Evolutionary conservation across 495 filamentous ascomycete genomes (phyloP).

Genomic region (Neurospora sp.): DNA sequence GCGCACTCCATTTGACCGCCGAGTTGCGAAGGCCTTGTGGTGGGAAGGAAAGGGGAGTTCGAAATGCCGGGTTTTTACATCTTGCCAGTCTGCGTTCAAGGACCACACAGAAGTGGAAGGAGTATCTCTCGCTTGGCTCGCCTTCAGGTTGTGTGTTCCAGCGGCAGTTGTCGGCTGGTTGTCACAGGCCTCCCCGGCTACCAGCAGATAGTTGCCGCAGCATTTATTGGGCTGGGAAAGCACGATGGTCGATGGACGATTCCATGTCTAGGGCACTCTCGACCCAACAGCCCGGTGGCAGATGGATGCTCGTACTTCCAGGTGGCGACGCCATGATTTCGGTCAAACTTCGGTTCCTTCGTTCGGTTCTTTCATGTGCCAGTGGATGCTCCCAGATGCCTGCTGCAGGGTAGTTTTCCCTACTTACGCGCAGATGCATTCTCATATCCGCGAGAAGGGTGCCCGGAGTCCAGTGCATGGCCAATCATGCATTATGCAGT

Average conservation of each 20-base stretch:
- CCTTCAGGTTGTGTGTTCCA: background rate
- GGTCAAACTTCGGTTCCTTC: background rate
- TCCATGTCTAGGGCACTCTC: background rate
- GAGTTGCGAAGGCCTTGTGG: background rate
- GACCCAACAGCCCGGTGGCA: background rate
- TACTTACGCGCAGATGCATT: background rate
- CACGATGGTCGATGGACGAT: background rate
- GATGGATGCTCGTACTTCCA: background rate
- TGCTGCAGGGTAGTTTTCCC: background rate
- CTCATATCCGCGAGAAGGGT: background rate
- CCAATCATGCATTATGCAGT: background rate
- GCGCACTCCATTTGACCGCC: background rate
- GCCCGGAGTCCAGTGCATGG: background rate
- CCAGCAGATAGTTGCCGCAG: background rate
- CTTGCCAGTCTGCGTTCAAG: background rate
- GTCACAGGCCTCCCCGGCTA: background rate
- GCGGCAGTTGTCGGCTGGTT: background rate
- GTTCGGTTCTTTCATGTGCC: background rate
- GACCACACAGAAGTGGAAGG: background rate
- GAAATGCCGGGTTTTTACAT: background rate
- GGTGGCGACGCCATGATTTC: background rate
- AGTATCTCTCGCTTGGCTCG: background rate
- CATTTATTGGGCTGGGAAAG: background rate
- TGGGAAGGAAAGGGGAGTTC: background rate
- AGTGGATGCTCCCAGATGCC: background rate